Conservation (phyloP, 2,329 filamentous ascomycete species). For the Nemania sp. region DNA sequence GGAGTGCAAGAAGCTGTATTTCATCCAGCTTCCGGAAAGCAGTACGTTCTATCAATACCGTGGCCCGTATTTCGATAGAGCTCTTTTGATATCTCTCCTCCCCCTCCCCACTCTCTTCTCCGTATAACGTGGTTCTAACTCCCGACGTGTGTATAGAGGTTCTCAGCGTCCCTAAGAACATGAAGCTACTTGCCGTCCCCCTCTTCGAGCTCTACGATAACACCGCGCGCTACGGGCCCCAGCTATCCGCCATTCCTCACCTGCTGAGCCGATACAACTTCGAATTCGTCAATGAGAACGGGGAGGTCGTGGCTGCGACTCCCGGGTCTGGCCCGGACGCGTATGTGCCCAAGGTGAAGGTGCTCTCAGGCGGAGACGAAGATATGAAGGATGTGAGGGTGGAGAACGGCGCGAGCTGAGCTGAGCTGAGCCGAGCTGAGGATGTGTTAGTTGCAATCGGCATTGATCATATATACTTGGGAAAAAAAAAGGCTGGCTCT, state of each 20-base stretch:
- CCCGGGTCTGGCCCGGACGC: constrained; percentile 70
- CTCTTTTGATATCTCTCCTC: neutral
- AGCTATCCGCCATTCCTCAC: constrained; percentile 94
- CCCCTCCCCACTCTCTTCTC: neutral
- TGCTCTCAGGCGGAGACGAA: constrained; percentile 65
- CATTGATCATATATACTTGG: neutral
- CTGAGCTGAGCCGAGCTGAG: too few species aligned
- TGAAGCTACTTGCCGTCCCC: constrained; percentile 97
- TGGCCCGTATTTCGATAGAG: neutral
- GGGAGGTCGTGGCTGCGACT: constrained; percentile 82
- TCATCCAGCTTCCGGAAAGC: constrained; percentile 89
- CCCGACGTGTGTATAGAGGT: constrained; percentile 66
- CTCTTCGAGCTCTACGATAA: constrained; percentile 99
- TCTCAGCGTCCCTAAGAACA: constrained; percentile 96
- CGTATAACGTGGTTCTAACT: constrained; percentile 29
- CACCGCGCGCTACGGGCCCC: constrained; percentile 89
- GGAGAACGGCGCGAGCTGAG: constrained; percentile 34
- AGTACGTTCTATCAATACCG: constrained; percentile 62
- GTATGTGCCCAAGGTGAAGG: constrained; percentile 66
- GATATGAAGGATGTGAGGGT: constrained; percentile 55
- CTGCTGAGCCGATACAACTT: constrained; percentile 95
- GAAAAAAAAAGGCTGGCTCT: constrained; percentile 15
- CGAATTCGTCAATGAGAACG: constrained; percentile 93
- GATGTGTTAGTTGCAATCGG: neutral
- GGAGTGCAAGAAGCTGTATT: constrained; percentile 99